Base-by-base conservation (phyloP, 208 protist genomes). In the Leishmania amazonensis region DNA sequence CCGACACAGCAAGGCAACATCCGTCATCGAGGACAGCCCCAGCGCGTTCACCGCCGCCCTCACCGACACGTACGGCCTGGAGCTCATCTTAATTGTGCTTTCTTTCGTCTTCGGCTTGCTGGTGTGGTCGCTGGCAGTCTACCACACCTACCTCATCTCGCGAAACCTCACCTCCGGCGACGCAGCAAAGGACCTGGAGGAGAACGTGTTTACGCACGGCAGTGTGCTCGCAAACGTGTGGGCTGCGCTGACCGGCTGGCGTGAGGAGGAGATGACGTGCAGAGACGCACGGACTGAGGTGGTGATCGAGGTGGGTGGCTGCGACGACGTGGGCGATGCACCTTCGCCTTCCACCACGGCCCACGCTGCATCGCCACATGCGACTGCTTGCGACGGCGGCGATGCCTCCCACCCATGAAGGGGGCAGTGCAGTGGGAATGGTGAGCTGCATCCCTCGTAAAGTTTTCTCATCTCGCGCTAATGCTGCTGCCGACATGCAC, bases 151-250 rank as follows among this genome's bases (percentile, higher is more conserved):
- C 76, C 84, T 97, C 31, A 80, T 93, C 31, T 77, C 83, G n/a
- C 80, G 87, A 45, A 97, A 97, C 79, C 75, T 88, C 45, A 96
- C 93, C 64, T 93, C 92, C 1, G 76, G 79, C 17, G 93, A 97
- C 62, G 84, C 86, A 15, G 78, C 74, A 31, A 86, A 87, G 73
- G 78, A 83, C 17, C 28, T 85, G 64, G 51, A 68, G 4, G 87
- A 88, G 76, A 88, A 94, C 71, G 81, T 92, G 62, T 97, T 91
- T 73, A 81, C 92, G 51, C 80, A 88, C 28, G 93, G 94, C 49
- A 90, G 87, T 58, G 78, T 87, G 17, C 42, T 80, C 47, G 67
- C 78, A 21, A 97, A 97, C 62, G 54, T 89, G 9, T 79, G 79
- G 53, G 85, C 78, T 24, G 71, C 91, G 42, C 77, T 94, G 62